Evolutionary conservation across 805 yeast species (phyloP).

Genomic region (Isabelozyma gotoi): DNA sequence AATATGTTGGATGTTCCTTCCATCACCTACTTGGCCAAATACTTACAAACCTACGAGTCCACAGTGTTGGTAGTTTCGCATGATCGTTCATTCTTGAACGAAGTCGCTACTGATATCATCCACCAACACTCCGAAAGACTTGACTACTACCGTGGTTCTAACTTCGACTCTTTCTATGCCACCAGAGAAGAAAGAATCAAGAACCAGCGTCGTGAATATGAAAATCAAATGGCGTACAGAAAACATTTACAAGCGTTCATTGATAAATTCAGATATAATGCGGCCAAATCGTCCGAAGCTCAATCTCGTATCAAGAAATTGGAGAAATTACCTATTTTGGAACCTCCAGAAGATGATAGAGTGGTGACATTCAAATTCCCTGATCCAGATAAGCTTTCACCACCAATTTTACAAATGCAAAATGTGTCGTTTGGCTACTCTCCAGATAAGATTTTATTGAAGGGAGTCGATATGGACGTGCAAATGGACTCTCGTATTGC

Average conservation of each 20-base stretch:
- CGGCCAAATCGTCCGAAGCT: slow-evolving; percentile 96
- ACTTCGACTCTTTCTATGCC: slow-evolving; percentile 88
- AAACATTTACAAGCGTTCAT: slow-evolving; percentile 91
- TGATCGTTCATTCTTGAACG: slow-evolving; percentile 95
- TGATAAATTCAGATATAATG: slow-evolving; percentile 95
- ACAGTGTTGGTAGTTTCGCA: slow-evolving; percentile 96
- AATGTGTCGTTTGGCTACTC: slow-evolving; percentile 85
- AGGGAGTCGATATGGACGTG: slow-evolving; percentile 82
- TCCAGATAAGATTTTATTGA: slow-evolving; percentile 61
- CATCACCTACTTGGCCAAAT: slow-evolving; percentile 87
- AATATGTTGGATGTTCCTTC: slow-evolving; percentile 99
- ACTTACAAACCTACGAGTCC: slow-evolving; percentile 84
- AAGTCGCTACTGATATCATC: slow-evolving; percentile 96
- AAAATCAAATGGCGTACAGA: slow-evolving; percentile 94
- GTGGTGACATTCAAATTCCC: slow-evolving; percentile 86
- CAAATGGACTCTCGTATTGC: slow-evolving; percentile 96
- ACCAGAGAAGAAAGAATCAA: slow-evolving; percentile 95
- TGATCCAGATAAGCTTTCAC: slow-evolving; percentile 88
- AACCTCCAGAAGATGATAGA: slow-evolving; percentile 92
- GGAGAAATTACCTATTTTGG: slow-evolving; percentile 90
- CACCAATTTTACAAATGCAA: slow-evolving; percentile 88
- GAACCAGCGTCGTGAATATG: slow-evolving; percentile 92
- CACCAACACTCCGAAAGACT: slow-evolving; percentile 97
- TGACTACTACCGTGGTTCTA: slow-evolving; percentile 92
- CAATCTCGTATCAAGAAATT: slow-evolving; percentile 96